Evolutionary conservation across 805 yeast species (phyloP).

Genomic region (Scheffersomyces lignosus): DNA sequence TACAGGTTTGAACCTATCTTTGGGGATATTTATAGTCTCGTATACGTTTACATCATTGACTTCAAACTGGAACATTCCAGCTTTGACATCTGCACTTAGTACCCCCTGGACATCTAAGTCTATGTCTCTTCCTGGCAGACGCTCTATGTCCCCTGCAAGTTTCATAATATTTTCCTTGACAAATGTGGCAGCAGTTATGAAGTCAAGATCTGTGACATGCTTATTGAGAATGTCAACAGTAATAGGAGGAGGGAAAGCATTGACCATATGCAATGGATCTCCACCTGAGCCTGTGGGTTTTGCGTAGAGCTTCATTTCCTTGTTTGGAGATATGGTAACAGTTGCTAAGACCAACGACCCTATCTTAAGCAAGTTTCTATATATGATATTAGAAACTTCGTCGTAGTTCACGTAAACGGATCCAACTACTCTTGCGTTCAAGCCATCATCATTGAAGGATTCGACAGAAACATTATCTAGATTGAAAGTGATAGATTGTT

Average conservation of each 20-base stretch:
- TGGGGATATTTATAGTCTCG: slow-evolving; percentile 7
- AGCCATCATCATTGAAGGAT: slow-evolving; percentile 24
- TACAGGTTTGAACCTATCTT: slow-evolving; percentile 13
- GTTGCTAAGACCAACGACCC: slow-evolving; percentile 24
- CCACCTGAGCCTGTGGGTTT: slow-evolving; percentile 10
- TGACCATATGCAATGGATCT: slow-evolving; percentile 20
- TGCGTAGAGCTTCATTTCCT: slow-evolving; percentile 17
- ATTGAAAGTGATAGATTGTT: slow-evolving; percentile 21
- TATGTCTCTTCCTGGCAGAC: not conserved
- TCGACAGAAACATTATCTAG: slow-evolving; percentile 23
- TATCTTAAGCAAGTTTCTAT: slow-evolving; percentile 18
- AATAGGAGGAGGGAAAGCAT: slow-evolving; percentile 26
- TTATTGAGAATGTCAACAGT: slow-evolving; percentile 19
- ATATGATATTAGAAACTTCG: slow-evolving; percentile 19
- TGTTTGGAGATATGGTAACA: slow-evolving; percentile 19
- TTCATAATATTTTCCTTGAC: slow-evolving; percentile 16
- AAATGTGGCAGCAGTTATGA: slow-evolving; percentile 19
- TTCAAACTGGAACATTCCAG: slow-evolving; percentile 15
- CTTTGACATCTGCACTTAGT: slow-evolving; percentile 16
- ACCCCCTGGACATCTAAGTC: slow-evolving; percentile 22
- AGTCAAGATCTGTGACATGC: slow-evolving; percentile 21
- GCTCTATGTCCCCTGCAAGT: slow-evolving; percentile 6
- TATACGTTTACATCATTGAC: slow-evolving; percentile 14
- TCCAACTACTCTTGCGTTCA: slow-evolving; percentile 28
- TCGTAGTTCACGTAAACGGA: slow-evolving; percentile 27